Base-by-base conservation (phyloP, 1,284 basidiomycete species). In the Ustanciosporium gigantosporum region DNA sequence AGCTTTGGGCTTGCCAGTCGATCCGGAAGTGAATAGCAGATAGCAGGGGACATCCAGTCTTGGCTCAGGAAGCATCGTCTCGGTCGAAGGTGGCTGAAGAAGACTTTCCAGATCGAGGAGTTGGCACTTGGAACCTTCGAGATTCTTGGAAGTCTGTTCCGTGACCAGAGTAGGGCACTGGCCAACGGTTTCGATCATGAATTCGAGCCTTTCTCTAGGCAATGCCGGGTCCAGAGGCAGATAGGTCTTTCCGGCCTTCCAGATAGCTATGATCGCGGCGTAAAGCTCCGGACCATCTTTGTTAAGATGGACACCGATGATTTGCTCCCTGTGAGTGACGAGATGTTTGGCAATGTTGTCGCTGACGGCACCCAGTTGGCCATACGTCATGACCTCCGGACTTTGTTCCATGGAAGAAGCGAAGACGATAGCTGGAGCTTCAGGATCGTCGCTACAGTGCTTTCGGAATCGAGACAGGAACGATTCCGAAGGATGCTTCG, bases 1-100 rank as follows among this genome's bases (percentile, higher is more conserved):
- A 9, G 70, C 73, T 29, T 76, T 76, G 3, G 74, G 74, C 48
- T 68, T 61, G 27, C 74, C 74, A 16, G 72, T 76, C 32, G 61
- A 67, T 5, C 74, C 74, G 3, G 66, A 70, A 0, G 74, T 76
- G 48, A 76, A 76, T 25, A 77, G 52, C 31, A 77, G 53, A 46
- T 74, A 74, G 41, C 73, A 68, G 1, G 57, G 45, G 8, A 43
- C 35, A 16, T 62, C 62, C 7, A 75, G 46, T 19, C n/a, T 21
- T 5, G 34, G 31, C 7, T 25, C n/a, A 11, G 55, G 46, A 2
- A 55, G 43, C 19, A 41, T 21, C 3, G 23, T 25, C 27, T 24
- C n/a, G 4, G 22, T 27, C 4, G 36, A 9, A 5, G 23, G 19
- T 5, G 34, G n/a, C 15, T 23, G 17, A 7, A 44, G 13, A 3